Conservation (phyloP, 192 early-diverging fungal genomes). For the Coemansia sp. region DNA sequence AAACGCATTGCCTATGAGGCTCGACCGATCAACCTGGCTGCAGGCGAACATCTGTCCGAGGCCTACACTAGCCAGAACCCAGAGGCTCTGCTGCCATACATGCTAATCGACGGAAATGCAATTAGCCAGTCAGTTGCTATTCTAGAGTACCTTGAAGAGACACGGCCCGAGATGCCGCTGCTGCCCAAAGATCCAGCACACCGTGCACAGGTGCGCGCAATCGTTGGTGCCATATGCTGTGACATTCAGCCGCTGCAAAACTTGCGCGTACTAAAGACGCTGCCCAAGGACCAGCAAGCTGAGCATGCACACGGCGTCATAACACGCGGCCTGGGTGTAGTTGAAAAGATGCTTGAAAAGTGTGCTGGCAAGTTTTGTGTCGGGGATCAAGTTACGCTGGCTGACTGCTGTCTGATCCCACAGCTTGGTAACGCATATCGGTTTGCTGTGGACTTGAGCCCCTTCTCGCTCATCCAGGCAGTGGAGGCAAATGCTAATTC, state of each 20-base stretch:
- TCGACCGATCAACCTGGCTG: slow-evolving; percentile 67
- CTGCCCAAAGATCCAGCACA: slow-evolving; percentile 69
- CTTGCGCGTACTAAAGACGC: slow-evolving; percentile 65
- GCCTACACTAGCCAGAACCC: slow-evolving; percentile 71
- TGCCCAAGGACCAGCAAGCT: slow-evolving; percentile 54
- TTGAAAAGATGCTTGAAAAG: slow-evolving; percentile 66
- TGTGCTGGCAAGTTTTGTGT: slow-evolving; percentile 73
- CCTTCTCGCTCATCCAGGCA: slow-evolving; percentile 67
- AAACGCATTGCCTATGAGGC: slow-evolving; percentile 75
- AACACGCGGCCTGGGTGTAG: slow-evolving; percentile 63
- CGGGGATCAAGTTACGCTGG: slow-evolving; percentile 80
- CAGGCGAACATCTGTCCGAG: slow-evolving; percentile 65
- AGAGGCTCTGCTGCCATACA: slow-evolving; percentile 64
- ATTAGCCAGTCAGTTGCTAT: slow-evolving; percentile 76
- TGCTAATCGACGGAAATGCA: slow-evolving; percentile 58
- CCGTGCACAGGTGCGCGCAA: slow-evolving; percentile 68
- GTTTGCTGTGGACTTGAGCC: slow-evolving; percentile 71
- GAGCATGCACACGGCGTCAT: slow-evolving; percentile 52
- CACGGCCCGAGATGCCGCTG: slow-evolving; percentile 62
- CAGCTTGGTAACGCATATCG: slow-evolving; percentile 77
- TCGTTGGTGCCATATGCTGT: slow-evolving; percentile 69
- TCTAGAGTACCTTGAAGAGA: slow-evolving; percentile 87
- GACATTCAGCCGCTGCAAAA: slow-evolving; percentile 92
- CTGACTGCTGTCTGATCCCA: slow-evolving; percentile 78
- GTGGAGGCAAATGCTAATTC: slow-evolving; percentile 59